Evolutionary conservation across 2,329 filamentous ascomycete species (phyloP), one percentile per base, ranked within the genome.

Genomic region (Pseudomassariella vexata): DNA sequence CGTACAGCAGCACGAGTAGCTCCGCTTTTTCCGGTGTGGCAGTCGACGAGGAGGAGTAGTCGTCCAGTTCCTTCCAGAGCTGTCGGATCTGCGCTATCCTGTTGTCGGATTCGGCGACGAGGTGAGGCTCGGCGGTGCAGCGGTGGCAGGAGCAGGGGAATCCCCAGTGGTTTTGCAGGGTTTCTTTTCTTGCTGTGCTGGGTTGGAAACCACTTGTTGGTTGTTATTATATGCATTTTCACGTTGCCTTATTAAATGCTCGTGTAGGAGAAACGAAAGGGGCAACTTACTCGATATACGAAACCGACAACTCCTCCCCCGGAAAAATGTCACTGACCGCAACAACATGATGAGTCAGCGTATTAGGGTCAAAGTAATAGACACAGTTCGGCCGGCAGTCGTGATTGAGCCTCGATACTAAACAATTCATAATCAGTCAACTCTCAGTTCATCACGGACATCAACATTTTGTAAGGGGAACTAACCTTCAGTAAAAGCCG

Each of bases 231-330:
- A 36, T 27, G 17, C 16, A 12, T 18, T 15, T 18, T 10, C 2
- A 6, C 14, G 14, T 5, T 6, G 22, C n/a, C n/a, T n/a, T n/a
- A n/a, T n/a, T n/a, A n/a, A n/a, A n/a, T n/a, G n/a, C n/a, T n/a
- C n/a, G n/a, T n/a, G n/a, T n/a, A n/a, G 4, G 20, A 6, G 25
- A n/a, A 11, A 21, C 7, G n/a, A 2, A 1, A 16, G 21, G 18
- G 5, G 19, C 2, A 12, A 24, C 49, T 45, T 31, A 52, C 47
- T 59, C 55, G n/a, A 56, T 57, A 43, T 63, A 64, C 15, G 56
- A 53, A 19, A 64, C 49, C 6, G 59, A 63, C 7, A 65, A 50
- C 39, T 65, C 62, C 37, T 65, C 62, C 1, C 59, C 61, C 2
- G 49, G 48, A 9, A 45, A 32, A 21, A 65, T 59, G 23, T 59